phyloP scores from a whole-genome alignment of 306 rosid species.

The Quercus parvula region DNA sequence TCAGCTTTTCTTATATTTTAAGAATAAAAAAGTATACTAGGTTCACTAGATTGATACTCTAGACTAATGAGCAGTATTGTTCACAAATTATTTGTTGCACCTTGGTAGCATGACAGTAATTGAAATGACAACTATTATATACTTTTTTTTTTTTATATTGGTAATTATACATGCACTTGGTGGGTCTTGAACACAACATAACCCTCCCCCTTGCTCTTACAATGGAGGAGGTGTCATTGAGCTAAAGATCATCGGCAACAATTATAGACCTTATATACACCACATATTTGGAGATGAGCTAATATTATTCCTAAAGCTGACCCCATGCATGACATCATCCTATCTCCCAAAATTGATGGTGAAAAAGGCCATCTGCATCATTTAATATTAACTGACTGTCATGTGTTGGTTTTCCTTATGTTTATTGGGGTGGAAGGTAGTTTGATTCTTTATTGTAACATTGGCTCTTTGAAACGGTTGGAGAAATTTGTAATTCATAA shows the following conservation, averaged over 20 bases:
- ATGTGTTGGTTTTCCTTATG: not conserved
- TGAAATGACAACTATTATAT: not conserved
- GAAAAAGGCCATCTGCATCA: not conserved
- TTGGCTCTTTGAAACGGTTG: not conserved
- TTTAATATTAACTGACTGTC: not conserved
- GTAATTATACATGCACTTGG: no score
- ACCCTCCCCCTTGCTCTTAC: no score
- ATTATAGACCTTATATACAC: not conserved
- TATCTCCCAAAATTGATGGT: not conserved
- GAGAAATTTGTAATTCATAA: not conserved
- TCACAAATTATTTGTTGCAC: not conserved
- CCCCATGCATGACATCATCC: not conserved
- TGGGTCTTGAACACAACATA: no score
- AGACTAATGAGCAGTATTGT: not conserved
- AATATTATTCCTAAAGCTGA: not conserved
- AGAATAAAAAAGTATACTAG: not conserved
- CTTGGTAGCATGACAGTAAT: not conserved
- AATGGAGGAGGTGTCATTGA: no score
- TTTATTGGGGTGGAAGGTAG: not conserved
- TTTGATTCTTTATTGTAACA: not conserved
- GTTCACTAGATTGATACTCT: not conserved
- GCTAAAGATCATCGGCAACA: not conserved
- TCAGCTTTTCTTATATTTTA: not conserved
- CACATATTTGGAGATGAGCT: not conserved
- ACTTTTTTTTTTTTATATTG: not conserved